Evolutionary conservation across 2,329 filamentous ascomycete species (phyloP), one percentile per base, ranked within the genome.

Genomic region (Aspergillus luchuensis): DNA sequence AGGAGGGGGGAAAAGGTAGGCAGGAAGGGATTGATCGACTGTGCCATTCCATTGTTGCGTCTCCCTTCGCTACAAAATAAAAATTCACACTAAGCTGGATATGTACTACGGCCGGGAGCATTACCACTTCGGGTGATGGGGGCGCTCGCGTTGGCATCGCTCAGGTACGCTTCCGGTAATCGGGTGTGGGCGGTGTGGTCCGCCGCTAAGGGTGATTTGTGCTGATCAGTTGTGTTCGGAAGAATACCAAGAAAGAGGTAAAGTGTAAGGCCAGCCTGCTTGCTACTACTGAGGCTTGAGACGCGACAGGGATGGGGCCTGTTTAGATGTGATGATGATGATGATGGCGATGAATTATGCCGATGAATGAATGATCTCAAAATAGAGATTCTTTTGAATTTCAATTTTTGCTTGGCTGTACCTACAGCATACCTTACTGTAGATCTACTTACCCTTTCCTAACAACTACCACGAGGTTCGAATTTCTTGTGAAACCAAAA

Each of bases 141-240:
- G n/a, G 36, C 30, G 11, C 54, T 47, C 52, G 30, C 17, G 36
- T 19, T 17, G 21, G 19, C 47, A 28, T 21, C 41, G 25, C 43
- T 48, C 48, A 51, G 57, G 51, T 41, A 56, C 43, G 41, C 50
- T 60, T 57, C 30, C 30, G 45, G 60, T 60, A 62, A 57, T 54
- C 41, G 51, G 54, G 39, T 53, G 39, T 36, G 33, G 33, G 57
- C 57, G 53, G 57, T 49, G 36, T 48, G 50, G 21, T 43, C 57
- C 57, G 57, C 58, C 60, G 36, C 51, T 43, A 58, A 36, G 33
- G 11, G 33, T 36, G 33, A 15, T 36, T 58, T 45, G 48, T 57
- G 58, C 48, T 51, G 58, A 60, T 60, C 58, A 36, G 33, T 13
- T 36, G 11, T 23, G 50, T 47, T 54, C 49, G 49, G 49, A 25